Conservation (phyloP, 306 rosid genomes). For the Vigna trinervia region DNA sequence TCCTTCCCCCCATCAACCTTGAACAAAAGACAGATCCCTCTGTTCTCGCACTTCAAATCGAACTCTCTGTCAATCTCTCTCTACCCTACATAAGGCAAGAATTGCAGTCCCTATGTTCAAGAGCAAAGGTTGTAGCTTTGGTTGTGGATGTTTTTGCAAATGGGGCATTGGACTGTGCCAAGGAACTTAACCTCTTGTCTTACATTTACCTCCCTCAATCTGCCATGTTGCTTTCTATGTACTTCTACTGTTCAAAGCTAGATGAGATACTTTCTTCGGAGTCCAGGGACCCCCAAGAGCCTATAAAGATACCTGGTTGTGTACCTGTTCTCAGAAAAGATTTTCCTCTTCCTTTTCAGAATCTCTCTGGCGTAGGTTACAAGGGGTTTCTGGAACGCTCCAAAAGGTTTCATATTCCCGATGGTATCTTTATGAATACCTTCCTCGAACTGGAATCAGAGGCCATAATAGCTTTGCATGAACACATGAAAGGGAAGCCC, state of each 20-base stretch:
- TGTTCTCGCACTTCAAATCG: constrained; percentile 35
- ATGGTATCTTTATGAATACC: constrained; percentile 44
- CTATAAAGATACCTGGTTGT: constrained; percentile 41
- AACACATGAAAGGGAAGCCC: background rate
- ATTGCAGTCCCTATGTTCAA: constrained; percentile 25
- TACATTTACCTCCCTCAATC: constrained; percentile 48
- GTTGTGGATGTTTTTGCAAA: constrained; percentile 47
- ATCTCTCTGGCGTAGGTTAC: constrained; percentile 20
- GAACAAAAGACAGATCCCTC: background rate
- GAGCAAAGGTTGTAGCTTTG: constrained; percentile 36
- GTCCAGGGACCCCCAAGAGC: constrained; percentile 29
- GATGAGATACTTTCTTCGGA: constrained; percentile 45
- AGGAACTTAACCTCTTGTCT: constrained; percentile 41
- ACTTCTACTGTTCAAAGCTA: constrained; percentile 24
- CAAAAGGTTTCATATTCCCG: constrained; percentile 1
- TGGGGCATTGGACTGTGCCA: constrained; percentile 41
- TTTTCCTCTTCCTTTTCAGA: constrained; percentile 35
- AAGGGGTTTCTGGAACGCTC: constrained; percentile 6
- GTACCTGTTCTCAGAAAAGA: constrained; percentile 12
- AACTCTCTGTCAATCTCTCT: constrained; percentile 37
- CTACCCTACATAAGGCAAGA: constrained; percentile 34
- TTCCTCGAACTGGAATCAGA: constrained; percentile 38
- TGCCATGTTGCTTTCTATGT: constrained; percentile 43
- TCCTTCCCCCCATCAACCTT: constrained; percentile 17
- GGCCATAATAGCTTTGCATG: background rate